Evolutionary conservation across 768 basidiomycete species (phyloP).

Genomic region (Clavaria fumosa): DNA sequence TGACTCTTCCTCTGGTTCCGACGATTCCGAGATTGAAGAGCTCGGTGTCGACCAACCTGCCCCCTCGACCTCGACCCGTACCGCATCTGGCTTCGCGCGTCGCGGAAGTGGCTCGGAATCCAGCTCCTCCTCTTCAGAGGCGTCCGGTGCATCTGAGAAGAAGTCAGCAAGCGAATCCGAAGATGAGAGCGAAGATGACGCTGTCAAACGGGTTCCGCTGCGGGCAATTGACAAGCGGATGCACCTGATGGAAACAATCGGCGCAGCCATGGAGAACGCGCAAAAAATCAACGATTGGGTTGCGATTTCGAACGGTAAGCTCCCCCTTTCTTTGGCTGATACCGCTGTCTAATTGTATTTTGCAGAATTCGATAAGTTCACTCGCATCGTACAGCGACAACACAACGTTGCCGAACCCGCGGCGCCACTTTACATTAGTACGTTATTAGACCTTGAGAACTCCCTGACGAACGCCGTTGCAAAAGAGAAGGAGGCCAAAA

Average conservation of each 20-base stretch:
- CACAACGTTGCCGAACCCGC: slow-evolving; percentile 75
- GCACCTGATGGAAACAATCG: slow-evolving; percentile 89
- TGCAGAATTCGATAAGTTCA: slow-evolving; percentile 90
- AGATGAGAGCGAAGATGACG: slow-evolving; percentile 48
- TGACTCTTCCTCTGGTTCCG: slow-evolving; percentile 41
- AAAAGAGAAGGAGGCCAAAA: slow-evolving; percentile 84
- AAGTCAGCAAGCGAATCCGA: slow-evolving; percentile 35
- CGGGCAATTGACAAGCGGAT: slow-evolving; percentile 86
- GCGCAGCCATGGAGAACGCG: slow-evolving; percentile 86
- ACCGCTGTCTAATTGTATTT: slow-evolving; percentile 1
- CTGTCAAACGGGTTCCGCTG: slow-evolving; percentile 50
- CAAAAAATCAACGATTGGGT: slow-evolving; percentile 97
- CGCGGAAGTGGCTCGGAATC: no score
- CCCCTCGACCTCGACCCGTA: slow-evolving; percentile 17
- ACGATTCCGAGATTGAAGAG: slow-evolving; percentile 39
- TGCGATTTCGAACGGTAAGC: slow-evolving; percentile 71
- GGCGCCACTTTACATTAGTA: slow-evolving; percentile 74
- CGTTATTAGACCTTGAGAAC: slow-evolving; percentile 56
- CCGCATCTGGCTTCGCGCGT: no score
- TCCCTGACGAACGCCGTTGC: slow-evolving; percentile 57
- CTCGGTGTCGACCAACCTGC: slow-evolving; percentile 36
- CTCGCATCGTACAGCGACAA: slow-evolving; percentile 78
- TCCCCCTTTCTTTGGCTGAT: slow-evolving; percentile 1
- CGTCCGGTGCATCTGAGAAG: no score
- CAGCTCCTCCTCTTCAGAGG: no score